These are phyloP conservation scores for Oropetium thomaeum DNA, from an alignment of 176 grass and related monocot genomes.

Conservation along the genomic window DNA sequence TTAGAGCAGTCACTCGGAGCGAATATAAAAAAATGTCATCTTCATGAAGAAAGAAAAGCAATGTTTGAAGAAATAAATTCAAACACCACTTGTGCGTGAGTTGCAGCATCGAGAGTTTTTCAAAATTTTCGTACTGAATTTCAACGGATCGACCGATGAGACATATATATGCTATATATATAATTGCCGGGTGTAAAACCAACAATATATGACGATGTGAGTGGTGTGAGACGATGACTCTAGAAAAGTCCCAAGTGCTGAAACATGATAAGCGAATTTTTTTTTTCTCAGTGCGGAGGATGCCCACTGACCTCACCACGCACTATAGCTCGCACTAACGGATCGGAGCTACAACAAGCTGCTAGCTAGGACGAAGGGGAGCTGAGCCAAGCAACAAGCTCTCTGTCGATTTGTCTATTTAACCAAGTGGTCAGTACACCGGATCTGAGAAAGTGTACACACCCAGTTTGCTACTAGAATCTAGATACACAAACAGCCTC, in stretches of 20 bases:
- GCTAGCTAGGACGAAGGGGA: neutral
- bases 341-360: neutral
- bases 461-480: conserved; percentile 7
- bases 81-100: neutral
- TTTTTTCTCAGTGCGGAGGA: conserved; percentile 19
- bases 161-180: neutral
- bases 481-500: neutral
- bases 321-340: neutral
- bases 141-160: neutral
- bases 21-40: neutral
- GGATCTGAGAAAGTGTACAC: conserved; percentile 18
- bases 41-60: neutral
- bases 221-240: conserved; percentile 7
- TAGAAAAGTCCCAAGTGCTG: conserved; percentile 15
- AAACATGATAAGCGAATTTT: conserved; percentile 19
- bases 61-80: neutral
- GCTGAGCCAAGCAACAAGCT: neutral
- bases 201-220: neutral
- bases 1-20: neutral
- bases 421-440: conserved; percentile 14
- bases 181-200: neutral
- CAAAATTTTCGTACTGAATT: neutral
- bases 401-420: conserved; percentile 10
- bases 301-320: conserved; percentile 34
- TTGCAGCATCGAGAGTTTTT: neutral